Evolutionary conservation across 306 rosid genomes (phyloP).

Genomic region (Vicia faba): DNA sequence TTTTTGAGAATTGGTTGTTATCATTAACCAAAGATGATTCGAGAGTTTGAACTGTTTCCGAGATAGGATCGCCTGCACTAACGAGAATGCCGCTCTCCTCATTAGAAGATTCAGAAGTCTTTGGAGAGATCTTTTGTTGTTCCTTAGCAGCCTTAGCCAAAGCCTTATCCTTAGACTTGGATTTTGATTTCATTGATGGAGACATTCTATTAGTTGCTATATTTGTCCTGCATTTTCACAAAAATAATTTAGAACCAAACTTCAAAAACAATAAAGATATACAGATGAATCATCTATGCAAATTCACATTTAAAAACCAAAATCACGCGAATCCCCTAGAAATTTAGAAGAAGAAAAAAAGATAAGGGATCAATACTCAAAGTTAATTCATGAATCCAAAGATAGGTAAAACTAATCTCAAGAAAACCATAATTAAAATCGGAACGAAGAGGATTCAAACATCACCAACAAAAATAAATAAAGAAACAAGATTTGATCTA

Average conservation of each 20-base stretch:
- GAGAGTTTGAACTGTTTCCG: constrained; percentile 69
- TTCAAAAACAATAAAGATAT: constrained; percentile 13
- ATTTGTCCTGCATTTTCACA: constrained; percentile 17
- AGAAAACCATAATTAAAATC: constrained; percentile 1
- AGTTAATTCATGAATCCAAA: constrained; percentile 16
- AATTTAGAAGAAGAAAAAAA: not conserved
- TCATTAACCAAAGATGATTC: constrained; percentile 47
- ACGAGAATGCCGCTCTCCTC: constrained; percentile 54
- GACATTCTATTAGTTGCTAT: constrained; percentile 58
- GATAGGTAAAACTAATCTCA: constrained; percentile 6
- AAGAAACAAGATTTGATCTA: constrained; percentile 4
- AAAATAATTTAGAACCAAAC: constrained; percentile 15
- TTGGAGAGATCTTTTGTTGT: constrained; percentile 52
- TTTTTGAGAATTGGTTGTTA: constrained; percentile 48
- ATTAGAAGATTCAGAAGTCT: constrained; percentile 54
- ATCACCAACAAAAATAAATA: constrained; percentile 13
- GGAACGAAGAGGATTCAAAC: not conserved
- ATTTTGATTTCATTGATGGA: constrained; percentile 68
- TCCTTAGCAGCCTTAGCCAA: constrained; percentile 55
- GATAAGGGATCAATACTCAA: not conserved
- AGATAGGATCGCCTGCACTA: constrained; percentile 61
- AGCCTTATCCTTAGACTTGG: constrained; percentile 63
- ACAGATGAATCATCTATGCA: not conserved
- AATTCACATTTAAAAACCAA: constrained; percentile 4
- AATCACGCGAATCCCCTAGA: constrained; percentile 19